Conservation (phyloP, 306 rosid species). For the Vigna angularis region DNA sequence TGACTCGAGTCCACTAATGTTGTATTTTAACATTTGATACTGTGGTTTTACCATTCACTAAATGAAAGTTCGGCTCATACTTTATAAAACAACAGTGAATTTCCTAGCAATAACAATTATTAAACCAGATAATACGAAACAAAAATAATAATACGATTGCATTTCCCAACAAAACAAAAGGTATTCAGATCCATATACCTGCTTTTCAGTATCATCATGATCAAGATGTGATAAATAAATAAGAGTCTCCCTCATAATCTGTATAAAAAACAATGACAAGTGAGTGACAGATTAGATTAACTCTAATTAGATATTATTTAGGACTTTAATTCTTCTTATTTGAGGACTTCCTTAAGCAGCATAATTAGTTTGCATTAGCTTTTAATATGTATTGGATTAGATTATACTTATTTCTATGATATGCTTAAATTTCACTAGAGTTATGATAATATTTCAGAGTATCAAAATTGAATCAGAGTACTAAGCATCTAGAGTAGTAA, state of each 20-base stretch:
- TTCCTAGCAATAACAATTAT: background rate
- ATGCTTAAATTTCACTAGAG: background rate
- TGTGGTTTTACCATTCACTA: background rate
- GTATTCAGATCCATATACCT: slow-evolving; percentile 55
- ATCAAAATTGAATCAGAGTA: background rate
- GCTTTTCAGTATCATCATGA: slow-evolving; percentile 97
- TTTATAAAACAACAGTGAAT: slow-evolving; percentile 5
- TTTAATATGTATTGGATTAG: background rate
- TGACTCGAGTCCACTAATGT: background rate
- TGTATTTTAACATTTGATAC: background rate
- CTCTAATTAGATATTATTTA: background rate
- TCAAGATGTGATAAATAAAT: slow-evolving; percentile 97
- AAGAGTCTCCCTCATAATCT: slow-evolving; percentile 99
- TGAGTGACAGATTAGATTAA: background rate
- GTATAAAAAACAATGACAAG: slow-evolving; percentile 47
- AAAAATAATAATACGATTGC: background rate
- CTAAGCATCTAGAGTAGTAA: too few species aligned
- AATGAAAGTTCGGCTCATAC: background rate
- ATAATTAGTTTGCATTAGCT: background rate
- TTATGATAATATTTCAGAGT: background rate
- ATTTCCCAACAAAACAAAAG: slow-evolving; percentile 14
- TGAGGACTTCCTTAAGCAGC: background rate
- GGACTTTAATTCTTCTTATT: background rate
- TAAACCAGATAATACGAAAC: slow-evolving; percentile 13
- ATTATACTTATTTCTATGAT: background rate